Evolutionary conservation across 208 protist genomes (phyloP).

Genomic region (Leishmania gerbilli): DNA sequence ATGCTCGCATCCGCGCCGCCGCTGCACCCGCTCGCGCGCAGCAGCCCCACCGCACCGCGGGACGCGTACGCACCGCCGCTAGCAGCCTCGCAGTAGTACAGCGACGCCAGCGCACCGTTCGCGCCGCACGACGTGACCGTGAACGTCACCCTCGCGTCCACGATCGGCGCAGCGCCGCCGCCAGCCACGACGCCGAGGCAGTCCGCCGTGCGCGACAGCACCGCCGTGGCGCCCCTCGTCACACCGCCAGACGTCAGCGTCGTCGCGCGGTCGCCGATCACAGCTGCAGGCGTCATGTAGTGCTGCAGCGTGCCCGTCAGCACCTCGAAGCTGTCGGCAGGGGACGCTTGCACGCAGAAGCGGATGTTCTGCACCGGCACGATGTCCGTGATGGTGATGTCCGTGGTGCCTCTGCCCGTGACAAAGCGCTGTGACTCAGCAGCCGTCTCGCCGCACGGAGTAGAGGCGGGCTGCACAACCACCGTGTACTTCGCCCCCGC

Average conservation of each 20-base stretch:
- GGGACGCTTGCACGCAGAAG: conserved; percentile 33
- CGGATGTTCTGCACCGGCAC: conserved; percentile 15
- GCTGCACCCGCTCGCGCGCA: conserved; percentile 42
- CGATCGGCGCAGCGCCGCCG: conserved; percentile 21
- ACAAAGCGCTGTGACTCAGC: conserved; percentile 36
- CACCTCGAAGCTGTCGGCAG: conserved; percentile 31
- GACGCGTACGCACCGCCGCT: conserved; percentile 29
- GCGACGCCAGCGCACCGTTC: conserved; percentile 22
- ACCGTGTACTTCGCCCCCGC: conserved; percentile 10
- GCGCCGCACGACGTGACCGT: conserved; percentile 39
- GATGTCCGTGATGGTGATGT: conserved; percentile 35
- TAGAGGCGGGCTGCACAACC: conserved; percentile 20
- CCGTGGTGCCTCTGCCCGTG: conserved; percentile 5
- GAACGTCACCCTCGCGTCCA: conserved; percentile 31
- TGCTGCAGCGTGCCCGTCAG: conserved; percentile 31
- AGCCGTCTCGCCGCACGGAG: conserved; percentile 31
- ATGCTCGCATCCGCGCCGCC: conserved; percentile 41
- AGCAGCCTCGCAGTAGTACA: conserved; percentile 72
- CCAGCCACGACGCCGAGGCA: conserved; percentile 42
- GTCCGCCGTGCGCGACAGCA: conserved; percentile 33
- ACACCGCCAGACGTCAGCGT: conserved; percentile 31
- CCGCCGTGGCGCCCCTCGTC: conserved; percentile 27
- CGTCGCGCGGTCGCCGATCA: conserved; percentile 45
- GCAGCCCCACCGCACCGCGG: conserved; percentile 50
- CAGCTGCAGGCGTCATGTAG: conserved; percentile 62